Percentiles rank a stretch among this genome's conserved stretches.
Conservation (phyloP, 495 filamentous ascomycete species). For the Neurospora cerealis region DNA sequence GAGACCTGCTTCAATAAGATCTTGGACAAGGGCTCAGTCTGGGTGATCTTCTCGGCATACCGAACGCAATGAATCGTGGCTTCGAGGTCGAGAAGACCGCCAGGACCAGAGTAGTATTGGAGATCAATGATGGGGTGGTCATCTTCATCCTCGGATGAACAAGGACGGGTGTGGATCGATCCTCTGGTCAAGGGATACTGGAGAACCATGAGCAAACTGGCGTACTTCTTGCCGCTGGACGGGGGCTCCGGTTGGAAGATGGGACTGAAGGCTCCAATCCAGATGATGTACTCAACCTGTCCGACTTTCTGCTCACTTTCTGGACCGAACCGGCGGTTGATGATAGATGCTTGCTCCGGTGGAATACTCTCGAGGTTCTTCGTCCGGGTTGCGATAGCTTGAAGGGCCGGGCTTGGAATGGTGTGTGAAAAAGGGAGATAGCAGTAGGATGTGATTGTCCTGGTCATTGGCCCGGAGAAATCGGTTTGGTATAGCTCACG, state of each 20-base stretch:
- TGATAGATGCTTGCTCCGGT: constrained; percentile 11
- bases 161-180: constrained; percentile 32
- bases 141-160: not conserved
- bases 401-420: constrained; percentile 15
- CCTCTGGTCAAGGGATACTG: constrained; percentile 44
- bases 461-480: constrained; percentile 11
- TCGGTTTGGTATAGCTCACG: constrained; percentile 8
- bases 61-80: constrained; percentile 29
- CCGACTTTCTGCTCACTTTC: constrained; percentile 20
- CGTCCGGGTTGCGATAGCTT: not conserved
- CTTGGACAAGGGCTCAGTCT: constrained; percentile 28
- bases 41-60: constrained; percentile 35
- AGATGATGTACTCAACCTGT: constrained; percentile 43
- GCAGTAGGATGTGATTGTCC: constrained; percentile 13
- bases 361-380: not conserved
- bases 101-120: constrained; percentile 27
- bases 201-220: constrained; percentile 42
- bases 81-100: constrained; percentile 34
- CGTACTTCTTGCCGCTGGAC: constrained; percentile 34
- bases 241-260: constrained; percentile 23
- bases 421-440: constrained; percentile 36
- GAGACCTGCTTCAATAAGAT: constrained; percentile 31
- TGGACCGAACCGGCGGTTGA: constrained; percentile 23
- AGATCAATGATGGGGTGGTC: constrained; percentile 28
- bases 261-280: constrained; percentile 40